Conservation (phyloP, 306 rosid genomes). For the Ceratonia siliqua region DNA sequence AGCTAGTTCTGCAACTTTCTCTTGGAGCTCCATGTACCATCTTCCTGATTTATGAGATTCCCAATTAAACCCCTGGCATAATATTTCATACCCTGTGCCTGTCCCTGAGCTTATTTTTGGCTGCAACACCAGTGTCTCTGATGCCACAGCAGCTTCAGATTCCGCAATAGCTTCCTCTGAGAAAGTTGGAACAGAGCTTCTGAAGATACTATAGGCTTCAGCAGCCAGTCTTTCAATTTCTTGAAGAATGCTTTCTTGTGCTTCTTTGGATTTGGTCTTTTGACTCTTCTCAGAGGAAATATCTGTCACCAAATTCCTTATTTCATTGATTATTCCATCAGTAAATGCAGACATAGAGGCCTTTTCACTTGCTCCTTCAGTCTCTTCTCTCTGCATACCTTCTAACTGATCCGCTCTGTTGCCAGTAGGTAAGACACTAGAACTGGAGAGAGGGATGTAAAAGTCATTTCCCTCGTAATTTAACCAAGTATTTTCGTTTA, state of each 20-base stretch:
- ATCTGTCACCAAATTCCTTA: slow-evolving; percentile 73
- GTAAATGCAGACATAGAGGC: slow-evolving; percentile 53
- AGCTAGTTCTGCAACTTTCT: slow-evolving; percentile 65
- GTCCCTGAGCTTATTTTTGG: slow-evolving; percentile 59
- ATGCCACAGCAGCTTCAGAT: slow-evolving; percentile 30
- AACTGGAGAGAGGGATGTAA: slow-evolving; percentile 65
- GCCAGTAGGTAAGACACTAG: slow-evolving; percentile 39
- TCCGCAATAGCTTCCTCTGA: slow-evolving; percentile 55
- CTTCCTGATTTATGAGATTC: slow-evolving; percentile 90
- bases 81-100: slow-evolving; percentile 84
- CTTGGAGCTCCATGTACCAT: slow-evolving; percentile 88
- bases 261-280: slow-evolving; percentile 69
- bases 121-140: slow-evolving; percentile 30
- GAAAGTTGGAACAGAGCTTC: slow-evolving; percentile 66
- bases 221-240: slow-evolving; percentile 94
- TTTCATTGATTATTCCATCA: slow-evolving; percentile 71
- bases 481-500: slow-evolving; percentile 69
- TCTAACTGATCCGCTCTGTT: slow-evolving; percentile 37
- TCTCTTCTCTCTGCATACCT: slow-evolving; percentile 39
- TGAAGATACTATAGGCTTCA: slow-evolving; percentile 88
- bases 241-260: slow-evolving; percentile 81
- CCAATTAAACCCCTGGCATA: slow-evolving; percentile 99
- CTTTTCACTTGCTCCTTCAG: slow-evolving; percentile 45
- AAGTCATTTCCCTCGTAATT: slow-evolving; percentile 71
- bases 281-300: slow-evolving; percentile 64